Conservation (phyloP, 352 stramenopile genomes). For the Pythium diclinum region DNA sequence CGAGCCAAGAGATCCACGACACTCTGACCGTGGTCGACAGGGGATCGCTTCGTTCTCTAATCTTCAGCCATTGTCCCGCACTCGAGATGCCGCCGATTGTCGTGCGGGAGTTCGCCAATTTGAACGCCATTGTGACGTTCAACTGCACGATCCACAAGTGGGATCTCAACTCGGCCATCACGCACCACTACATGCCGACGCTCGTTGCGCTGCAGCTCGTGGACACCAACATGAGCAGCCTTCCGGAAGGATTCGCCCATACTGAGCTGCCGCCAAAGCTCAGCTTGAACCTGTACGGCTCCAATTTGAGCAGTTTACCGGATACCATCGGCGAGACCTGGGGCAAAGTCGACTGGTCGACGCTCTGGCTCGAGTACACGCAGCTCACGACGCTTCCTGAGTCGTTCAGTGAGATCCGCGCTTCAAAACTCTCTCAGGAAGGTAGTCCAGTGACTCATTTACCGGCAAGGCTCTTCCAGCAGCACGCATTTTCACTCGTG, state of each 20-base stretch:
- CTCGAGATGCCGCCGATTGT: not conserved
- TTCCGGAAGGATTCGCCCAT: not conserved
- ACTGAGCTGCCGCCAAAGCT: not conserved
- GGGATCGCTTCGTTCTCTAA: not conserved
- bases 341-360: not conserved
- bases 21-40: not conserved
- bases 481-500: not conserved
- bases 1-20: not conserved
- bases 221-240: not conserved
- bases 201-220: not conserved
- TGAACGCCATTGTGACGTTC: slow-evolving; percentile 4
- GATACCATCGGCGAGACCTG: not conserved
- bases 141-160: not conserved
- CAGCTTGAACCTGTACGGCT: not conserved
- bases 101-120: not conserved
- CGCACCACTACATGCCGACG: not conserved
- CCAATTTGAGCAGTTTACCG: not conserved
- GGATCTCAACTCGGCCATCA: not conserved
- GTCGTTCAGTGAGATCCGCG: not conserved
- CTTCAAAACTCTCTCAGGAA: not conserved
- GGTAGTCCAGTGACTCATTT: not conserved
- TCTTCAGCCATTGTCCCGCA: slow-evolving; percentile 1
- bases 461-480: not conserved
- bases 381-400: not conserved
- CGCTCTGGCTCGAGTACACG: not conserved